Base-by-base conservation (phyloP, 179 eudicot genomes). In the Monotropa hypopitys region DNA sequence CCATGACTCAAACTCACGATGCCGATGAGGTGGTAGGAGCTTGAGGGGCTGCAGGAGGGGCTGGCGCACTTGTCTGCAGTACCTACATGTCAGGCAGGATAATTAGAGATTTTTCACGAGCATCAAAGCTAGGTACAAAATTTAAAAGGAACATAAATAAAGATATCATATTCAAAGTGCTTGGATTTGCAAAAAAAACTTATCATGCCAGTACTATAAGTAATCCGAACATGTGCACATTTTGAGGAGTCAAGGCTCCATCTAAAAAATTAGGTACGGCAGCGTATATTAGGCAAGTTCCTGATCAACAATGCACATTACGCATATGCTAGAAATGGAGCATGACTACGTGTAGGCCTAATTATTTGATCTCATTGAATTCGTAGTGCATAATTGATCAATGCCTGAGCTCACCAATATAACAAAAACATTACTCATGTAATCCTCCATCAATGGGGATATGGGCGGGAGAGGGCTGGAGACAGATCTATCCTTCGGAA, bases 1-100 rank as follows among this genome's bases (percentile, higher is more conserved):
- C 65, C 12, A 69, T 21, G 62, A 32, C 45, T 51, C 50, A 50
- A 79, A 80, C 91, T 91, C 80, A 92, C 93, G 45, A 21, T 57
- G 89, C 28, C 61, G 66, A 70, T 71, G 82, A 75, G 66, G 84
- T 28, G 74, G 78, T 79, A 75, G 87, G 76, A 79, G 84, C 74
- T 75, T 81, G 82, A 74, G 85, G 66, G 35, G 83, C 71, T 18
- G 88, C 46, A 74, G 80, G 70, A 72, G 89, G 75, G 45, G 87
- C 73, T 53, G 82, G 18, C 1, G 63, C 56, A 77, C 84, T 79
- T 53, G 86, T 66, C 35, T 82, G 80, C 26, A 90, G 89, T 28
- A 81, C 88, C 94, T 90, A 71, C 71, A 81, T 18, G 40, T 72
- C 18, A 72, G 61, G 16, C 26, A 49, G 63, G 20, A 73, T 4